Evolutionary conservation across 257 asterid species (phyloP), one percentile per base, ranked within the genome.

Genomic region (Thymus quinquecostatus): DNA sequence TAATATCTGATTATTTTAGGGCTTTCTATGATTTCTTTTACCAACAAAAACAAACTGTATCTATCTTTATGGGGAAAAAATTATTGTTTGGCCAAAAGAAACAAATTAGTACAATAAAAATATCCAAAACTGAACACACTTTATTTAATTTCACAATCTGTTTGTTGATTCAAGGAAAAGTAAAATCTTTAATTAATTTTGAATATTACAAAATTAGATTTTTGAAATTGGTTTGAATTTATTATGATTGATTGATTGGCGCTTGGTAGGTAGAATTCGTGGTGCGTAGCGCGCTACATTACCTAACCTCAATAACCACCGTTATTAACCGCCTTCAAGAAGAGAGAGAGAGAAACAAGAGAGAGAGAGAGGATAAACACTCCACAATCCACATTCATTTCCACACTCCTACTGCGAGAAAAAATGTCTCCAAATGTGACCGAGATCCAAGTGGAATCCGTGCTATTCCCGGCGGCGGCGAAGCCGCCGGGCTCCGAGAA

Each of bases 401-500:
- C 6, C 5, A 38, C 5, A 38, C 6, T 2, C 6, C 3, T 38
- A 38, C 6, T 38, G 21, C 21, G 21, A 21, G 0, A 11, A 50
- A 30, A 51, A 53, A 70, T 74, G 80, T 50, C 77, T 9, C 82
- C 76, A 57, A 41, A 82, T 28, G 86, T 88, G 51, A 56, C 87
- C 59, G 59, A 74, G 51, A 51, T 90, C 57, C 78, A 83, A 53
- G 89, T 94, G 64, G 97, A 88, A 2, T 67, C 82, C 79, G 38
- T 11, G 27, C 82, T 81, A 32, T 94, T 94, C 55, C 86, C 95
- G 45, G 65, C 95, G 34, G 56, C 87, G 14, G 87, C 74, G 49
- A 89, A 78, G 72, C 88, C 97, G 1, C 92, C 96, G 41, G 95
- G 87, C 60, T 83, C 92, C 41, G 30, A 47, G 10, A 80, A 79